Percentiles rank a stretch among this genome's conserved stretches.
Conservation (phyloP, 1,284 basidiomycete species). For the Mycosarcoma maydis region DNA sequence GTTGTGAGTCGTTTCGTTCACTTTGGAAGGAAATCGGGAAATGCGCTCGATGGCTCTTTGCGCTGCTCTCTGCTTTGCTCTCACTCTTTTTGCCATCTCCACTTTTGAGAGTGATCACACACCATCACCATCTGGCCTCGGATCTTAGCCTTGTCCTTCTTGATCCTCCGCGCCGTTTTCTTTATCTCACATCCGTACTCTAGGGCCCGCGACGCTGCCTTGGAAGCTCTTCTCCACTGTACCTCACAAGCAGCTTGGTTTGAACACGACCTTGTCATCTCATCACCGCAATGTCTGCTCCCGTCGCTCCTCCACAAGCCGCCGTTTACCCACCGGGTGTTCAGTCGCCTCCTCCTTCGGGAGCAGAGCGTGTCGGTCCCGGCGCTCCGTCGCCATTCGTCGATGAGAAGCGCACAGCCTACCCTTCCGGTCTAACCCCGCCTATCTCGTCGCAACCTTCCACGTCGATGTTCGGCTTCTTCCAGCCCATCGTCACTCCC, state of each 20-base stretch:
- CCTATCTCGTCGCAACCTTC: conserved; percentile 39
- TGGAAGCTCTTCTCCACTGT: neutral
- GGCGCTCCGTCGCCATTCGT: conserved; percentile 36
- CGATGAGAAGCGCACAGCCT: conserved; percentile 44
- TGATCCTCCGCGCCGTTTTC: neutral
- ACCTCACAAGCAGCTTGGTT: neutral
- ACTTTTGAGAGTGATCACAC: conserved; percentile 13
- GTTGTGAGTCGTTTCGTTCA: too few species aligned
- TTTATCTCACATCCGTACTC: neutral
- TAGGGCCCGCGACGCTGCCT: too few species aligned
- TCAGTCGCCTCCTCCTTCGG: conserved; percentile 39
- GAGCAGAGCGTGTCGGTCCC: conserved; percentile 39
- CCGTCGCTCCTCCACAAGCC: conserved; percentile 40
- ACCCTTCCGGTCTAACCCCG: conserved; percentile 40
- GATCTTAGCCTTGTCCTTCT: neutral
- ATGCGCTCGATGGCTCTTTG: neutral
- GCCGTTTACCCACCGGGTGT: conserved; percentile 42
- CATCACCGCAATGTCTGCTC: conserved; percentile 27
- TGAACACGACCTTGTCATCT: neutral
- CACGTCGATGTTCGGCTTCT: conserved; percentile 48
- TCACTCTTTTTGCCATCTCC: conserved; percentile 11
- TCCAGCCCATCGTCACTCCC: conserved; percentile 56
- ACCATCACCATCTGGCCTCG: conserved; percentile 10
- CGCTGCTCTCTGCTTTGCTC: neutral
- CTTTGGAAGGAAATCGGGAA: conserved; percentile 23